Conservation (phyloP, 129 eudicot species). For the Tanacetum coccineum region DNA sequence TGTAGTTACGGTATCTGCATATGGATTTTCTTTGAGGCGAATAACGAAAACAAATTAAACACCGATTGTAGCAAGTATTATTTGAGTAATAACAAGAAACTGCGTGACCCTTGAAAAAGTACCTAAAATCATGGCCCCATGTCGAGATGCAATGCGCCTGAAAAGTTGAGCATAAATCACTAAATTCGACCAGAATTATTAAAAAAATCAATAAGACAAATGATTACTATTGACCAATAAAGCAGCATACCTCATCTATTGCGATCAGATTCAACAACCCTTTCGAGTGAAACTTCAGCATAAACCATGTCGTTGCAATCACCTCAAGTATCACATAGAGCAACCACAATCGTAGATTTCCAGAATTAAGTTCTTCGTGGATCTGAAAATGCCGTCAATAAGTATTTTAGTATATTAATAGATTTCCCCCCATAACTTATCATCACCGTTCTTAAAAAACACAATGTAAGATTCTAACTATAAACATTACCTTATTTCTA, state of each 20-base stretch:
- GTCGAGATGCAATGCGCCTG: conserved; percentile 98
- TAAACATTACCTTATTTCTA: conserved; percentile 59
- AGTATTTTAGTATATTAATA: background rate
- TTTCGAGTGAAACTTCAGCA: conserved; percentile 59
- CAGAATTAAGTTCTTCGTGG: conserved; percentile 78
- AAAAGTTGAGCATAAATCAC: conserved; percentile 23
- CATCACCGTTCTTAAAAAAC: background rate
- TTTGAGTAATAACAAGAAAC: conserved; percentile 16
- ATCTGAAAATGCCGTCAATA: conserved; percentile 38
- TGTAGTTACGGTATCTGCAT: conserved; percentile 90
- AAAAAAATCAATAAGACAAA: conserved; percentile 4
- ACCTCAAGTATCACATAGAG: conserved; percentile 95
- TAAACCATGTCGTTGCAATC: conserved; percentile 87
- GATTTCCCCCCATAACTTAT: background rate
- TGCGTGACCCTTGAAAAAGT: background rate
- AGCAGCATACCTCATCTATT: conserved; percentile 74
- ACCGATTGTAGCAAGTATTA: background rate
- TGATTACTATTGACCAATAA: background rate
- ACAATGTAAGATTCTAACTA: conserved; percentile 5
- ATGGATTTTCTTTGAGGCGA: background rate
- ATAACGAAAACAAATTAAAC: conserved; percentile 6
- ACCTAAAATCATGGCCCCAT: conserved; percentile 99
- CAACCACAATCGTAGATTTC: conserved; percentile 80
- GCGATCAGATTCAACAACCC: conserved; percentile 88
- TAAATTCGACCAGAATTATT: conserved; percentile 4